Base-by-base conservation (phyloP, 1,139 yeast species). In the Geotrichum candidum region DNA sequence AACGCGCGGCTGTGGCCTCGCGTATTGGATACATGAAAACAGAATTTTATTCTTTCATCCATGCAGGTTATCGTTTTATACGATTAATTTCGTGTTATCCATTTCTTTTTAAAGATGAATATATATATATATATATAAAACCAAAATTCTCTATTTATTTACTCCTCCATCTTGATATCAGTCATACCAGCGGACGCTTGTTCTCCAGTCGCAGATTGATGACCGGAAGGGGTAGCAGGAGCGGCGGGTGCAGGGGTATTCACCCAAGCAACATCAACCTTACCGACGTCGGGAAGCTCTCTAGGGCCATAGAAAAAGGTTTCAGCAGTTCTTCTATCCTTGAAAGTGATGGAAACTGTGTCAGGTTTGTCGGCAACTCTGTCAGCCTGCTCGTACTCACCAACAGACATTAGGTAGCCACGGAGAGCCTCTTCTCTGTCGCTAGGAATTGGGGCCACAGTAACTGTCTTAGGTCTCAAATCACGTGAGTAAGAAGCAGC, bases 291-390 rank as follows among this genome's bases (percentile, higher is more conserved):
- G 0, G 75, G 74, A 25, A 76, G 64, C 1, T 65, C 64, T 27
- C 68, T 67, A 2, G 71, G 48, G 1, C 68, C 68, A 50, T 65
- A 69, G 60, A 67, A 73, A 62, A 79, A 78, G 62, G 68, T 69
- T 64, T 80, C 83, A 1, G 83, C 83, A 15, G 73, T 63, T 45
- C 68, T 68, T 54, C 83, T 69, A 63, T 77, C 78, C 57, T 71
- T 73, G 68, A 80, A 78, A 52, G 73, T 73, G 23, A 79, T 69
- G 10, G 73, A 65, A 18, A 76, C 70, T 3, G 70, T 66, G 27
- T 65, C 64, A 64, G 55, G 57, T 7, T 50, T 18, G 13, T 38
- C 52, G 18, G 41, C 53, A 7, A 45, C 27, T n/a, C 61, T 9
- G 7, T 56, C 48, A 10, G 66, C 65, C 23, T 66, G 63, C 23